These are phyloP conservation scores for Casuarina cunninghamiana DNA, from an alignment of 306 rosid species.

Conservation along the genomic window DNA sequence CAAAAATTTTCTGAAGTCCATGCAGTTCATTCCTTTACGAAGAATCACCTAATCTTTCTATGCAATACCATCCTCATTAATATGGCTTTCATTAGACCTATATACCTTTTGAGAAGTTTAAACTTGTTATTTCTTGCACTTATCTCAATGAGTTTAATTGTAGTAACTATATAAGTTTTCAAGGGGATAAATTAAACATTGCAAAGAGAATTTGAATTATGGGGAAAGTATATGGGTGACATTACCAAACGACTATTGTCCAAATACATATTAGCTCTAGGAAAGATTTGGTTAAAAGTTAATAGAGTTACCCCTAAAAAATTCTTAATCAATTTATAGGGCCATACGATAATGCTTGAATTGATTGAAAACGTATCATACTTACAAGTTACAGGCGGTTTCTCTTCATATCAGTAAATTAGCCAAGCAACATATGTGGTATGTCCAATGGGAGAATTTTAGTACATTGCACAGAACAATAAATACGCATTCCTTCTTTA, in stretches of 20 bases:
- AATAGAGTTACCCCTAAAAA: neutral
- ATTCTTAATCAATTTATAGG: neutral
- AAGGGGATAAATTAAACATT: neutral
- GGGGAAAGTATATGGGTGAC: neutral
- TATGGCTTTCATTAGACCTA: neutral
- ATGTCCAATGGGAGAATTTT: constrained; percentile 30
- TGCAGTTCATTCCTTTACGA: neutral
- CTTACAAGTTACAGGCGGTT: constrained; percentile 92
- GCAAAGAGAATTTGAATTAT: neutral
- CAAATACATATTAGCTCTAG: neutral
- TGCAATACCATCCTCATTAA: neutral
- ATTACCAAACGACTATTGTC: neutral
- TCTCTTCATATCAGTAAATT: constrained; percentile 70
- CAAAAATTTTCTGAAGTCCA: neutral
- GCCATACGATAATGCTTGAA: neutral
- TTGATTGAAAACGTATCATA: constrained; percentile 17
- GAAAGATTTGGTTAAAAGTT: neutral
- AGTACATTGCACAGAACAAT: constrained; percentile 29
- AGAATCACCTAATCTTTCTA: neutral
- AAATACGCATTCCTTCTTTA: constrained; percentile 1
- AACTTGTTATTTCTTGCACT: neutral
- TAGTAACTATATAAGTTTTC: neutral
- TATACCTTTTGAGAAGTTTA: neutral
- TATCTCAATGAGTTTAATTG: neutral
- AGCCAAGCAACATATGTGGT: constrained; percentile 36